Conservation (phyloP, 345 rosid species). For the Arabidopsis suecica region DNA sequence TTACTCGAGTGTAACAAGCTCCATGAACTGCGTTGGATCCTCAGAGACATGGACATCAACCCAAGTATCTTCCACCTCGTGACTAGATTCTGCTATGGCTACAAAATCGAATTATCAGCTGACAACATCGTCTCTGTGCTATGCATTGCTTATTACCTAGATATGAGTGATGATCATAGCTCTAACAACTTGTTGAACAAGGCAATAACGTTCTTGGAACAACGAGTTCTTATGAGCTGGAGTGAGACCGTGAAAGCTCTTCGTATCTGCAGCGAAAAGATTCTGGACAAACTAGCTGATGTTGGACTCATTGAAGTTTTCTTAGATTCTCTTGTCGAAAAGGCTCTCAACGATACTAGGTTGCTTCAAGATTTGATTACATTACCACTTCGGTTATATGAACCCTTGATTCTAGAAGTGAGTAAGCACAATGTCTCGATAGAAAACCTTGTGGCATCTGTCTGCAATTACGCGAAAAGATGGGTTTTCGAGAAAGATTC, state of each 20-base stretch:
- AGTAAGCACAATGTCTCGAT: conserved; percentile 49
- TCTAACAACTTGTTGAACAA: conserved; percentile 58
- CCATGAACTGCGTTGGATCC: conserved; percentile 47
- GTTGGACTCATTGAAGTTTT: conserved; percentile 63
- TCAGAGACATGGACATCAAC: conserved; percentile 60
- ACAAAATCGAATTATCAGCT: conserved; percentile 50
- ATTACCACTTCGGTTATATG: conserved; percentile 63
- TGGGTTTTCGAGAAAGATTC: conserved; percentile 50
- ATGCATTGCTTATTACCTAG: conserved; percentile 65
- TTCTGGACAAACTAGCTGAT: conserved; percentile 47
- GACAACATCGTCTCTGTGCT: conserved; percentile 71
- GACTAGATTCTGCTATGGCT: conserved; percentile 78
- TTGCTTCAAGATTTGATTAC: conserved; percentile 63
- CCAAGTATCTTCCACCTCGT: conserved; percentile 59
- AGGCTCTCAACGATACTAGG: conserved; percentile 55
- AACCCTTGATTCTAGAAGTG: conserved; percentile 49
- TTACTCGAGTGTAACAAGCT: conserved; percentile 47
- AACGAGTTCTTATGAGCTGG: conserved; percentile 72
- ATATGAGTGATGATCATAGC: conserved; percentile 72
- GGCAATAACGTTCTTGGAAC: conserved; percentile 55
- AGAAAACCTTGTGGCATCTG: conserved; percentile 57
- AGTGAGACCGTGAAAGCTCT: conserved; percentile 69
- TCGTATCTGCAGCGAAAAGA: conserved; percentile 44
- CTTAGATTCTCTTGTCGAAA: conserved; percentile 60
- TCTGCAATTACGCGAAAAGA: conserved; percentile 58